Base-by-base conservation (phyloP, 441 rosid genomes). In the Sinapis alba region DNA sequence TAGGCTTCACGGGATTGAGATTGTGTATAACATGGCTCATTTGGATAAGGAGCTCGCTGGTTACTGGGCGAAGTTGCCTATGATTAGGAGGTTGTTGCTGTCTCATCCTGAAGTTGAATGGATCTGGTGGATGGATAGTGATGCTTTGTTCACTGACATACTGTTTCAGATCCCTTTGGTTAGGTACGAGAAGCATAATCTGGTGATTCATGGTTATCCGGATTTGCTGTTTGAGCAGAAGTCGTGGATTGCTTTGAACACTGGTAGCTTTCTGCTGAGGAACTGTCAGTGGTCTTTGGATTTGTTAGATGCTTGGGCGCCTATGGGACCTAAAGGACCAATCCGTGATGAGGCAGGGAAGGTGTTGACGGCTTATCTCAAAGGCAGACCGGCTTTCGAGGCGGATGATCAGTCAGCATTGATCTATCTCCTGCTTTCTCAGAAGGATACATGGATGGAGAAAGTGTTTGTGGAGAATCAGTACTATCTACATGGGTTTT, bases 111-210 rank as follows among this genome's bases (percentile, higher is more conserved):
- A 94, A 65, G 84, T 94, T 15, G 98, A 94, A 80, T 94, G 97
- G 97, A 90, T 93, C 71, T 94, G 97, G 97, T 94, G 98, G 98
- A 91, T 94, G 97, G 98, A 94, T 38, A 94, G 98, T 82, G 98
- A 94, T 83, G 98, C 98, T 4, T 80, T 92, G 86, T 94, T 92
- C 69, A 92, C 98, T 15, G 99, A 94, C 68, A 89, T 94, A 83
- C 91, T 90, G 69, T 94, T 94, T 80, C 91, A 94, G 87, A 83
- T 94, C 76, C 99, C 99, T 0, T 67, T 87, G 36, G 62, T 75
- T 36, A 89, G 88, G 84, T 94, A 94, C 58, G 76, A 80, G 36
- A 76, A 87, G 56, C 88, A 89, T 68, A 89, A 90, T 63, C 51
- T 94, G 72, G 99, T 94, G 68, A 85, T 94, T 77, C 99, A 94